A percentile compares a stretch with the other conserved stretches of the same genome.
Evolutionary conservation across 2,329 filamentous ascomycete species (phyloP).

Genomic region (Arthrobotrys entomopaga): DNA sequence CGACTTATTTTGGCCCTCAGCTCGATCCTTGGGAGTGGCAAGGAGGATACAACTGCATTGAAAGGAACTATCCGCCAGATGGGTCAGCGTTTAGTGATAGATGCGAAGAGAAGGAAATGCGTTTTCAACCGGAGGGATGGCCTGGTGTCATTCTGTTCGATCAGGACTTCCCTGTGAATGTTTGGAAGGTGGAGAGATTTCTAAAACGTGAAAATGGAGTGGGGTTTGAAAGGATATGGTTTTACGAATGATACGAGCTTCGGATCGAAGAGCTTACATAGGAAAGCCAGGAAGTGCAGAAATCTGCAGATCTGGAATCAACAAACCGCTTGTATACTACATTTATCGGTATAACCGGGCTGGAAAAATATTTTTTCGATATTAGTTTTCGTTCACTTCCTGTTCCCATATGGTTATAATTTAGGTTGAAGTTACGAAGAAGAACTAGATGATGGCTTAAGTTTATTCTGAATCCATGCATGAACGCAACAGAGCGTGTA

Average conservation of each 20-base stretch:
- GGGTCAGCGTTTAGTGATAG: neutral
- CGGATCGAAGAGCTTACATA: no score
- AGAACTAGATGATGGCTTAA: no score
- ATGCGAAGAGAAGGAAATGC: neutral
- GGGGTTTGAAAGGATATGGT: neutral
- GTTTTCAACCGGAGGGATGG: neutral
- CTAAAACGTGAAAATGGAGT: neutral
- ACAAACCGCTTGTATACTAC: no score
- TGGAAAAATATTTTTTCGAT: no score
- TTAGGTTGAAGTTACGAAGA: no score
- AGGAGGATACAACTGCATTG: conserved; percentile 1
- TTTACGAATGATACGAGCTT: neutral
- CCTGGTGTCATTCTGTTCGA: conserved; percentile 1
- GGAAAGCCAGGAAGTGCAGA: no score
- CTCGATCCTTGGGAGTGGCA: neutral
- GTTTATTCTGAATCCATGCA: no score
- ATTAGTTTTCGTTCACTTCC: no score
- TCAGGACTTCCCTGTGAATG: neutral
- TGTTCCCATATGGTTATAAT: neutral
- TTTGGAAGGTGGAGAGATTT: conserved; percentile 3
- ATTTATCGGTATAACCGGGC: neutral
- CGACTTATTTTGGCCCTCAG: neutral
- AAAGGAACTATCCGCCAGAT: neutral
- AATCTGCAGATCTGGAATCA: no score
- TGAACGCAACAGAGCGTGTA: no score